Base-by-base conservation (phyloP, 2,329 filamentous ascomycete genomes). In the Ustulina deusta region DNA sequence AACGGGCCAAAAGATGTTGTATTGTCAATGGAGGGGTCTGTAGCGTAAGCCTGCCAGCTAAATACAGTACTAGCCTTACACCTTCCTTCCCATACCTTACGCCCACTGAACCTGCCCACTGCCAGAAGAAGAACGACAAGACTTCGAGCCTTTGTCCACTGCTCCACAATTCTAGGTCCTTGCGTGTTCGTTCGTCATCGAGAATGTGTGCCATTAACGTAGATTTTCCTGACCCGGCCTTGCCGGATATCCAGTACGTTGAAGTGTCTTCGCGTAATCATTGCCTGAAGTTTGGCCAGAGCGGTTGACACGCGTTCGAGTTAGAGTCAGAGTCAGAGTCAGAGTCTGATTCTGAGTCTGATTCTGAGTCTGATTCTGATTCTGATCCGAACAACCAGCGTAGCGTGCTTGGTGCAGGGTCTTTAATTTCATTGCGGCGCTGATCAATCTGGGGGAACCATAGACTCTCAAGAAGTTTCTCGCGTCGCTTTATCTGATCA, bases 61-160 rank as follows among this genome's bases (percentile, higher is more conserved):
- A n/a, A n/a, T n/a, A n/a, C n/a, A n/a, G n/a, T n/a, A n/a, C n/a
- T n/a, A n/a, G n/a, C n/a, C n/a, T n/a, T n/a, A n/a, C n/a, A n/a
- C n/a, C n/a, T n/a, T n/a, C n/a, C n/a, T n/a, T n/a, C n/a, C n/a
- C n/a, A n/a, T n/a, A n/a, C n/a, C n/a, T n/a, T n/a, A n/a, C n/a
- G n/a, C n/a, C n/a, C n/a, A n/a, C n/a, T n/a, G n/a, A n/a, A n/a
- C n/a, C n/a, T n/a, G n/a, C n/a, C n/a, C n/a, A n/a, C n/a, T n/a
- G n/a, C n/a, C n/a, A 68, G 29, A 71, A 71, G 61, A 71, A 71
- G 63, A 69, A 71, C 6, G 66, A 65, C 6, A 69, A 11, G 40
- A 65, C 6, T 6, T n/a, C n/a, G 5, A 71, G 63, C 5, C 49
- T 40, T 6, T 51, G 2, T 3, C 56, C 29, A 20, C 27, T 13